Evolutionary conservation across 1,284 basidiomycete species (phyloP).

Genomic region (Chiua sp.): DNA sequence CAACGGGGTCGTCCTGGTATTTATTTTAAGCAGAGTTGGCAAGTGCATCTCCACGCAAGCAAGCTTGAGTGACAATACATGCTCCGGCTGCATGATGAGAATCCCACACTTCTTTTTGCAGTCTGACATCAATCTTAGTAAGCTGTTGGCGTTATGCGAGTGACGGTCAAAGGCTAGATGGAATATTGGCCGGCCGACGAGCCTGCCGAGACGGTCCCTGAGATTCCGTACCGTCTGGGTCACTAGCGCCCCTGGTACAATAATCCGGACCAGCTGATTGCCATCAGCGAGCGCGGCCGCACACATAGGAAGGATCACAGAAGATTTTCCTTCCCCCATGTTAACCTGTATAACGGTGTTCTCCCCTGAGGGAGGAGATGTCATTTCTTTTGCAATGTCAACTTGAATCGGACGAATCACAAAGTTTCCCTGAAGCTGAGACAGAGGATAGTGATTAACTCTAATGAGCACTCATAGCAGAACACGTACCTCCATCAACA

Average conservation of each 20-base stretch:
- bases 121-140: constrained; percentile 34
- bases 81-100: constrained; percentile 54
- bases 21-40: constrained; percentile 27
- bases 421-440: constrained; percentile 51
- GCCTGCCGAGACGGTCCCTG: constrained; percentile 46
- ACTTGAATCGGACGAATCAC: constrained; percentile 45
- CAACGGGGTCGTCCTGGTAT: no score
- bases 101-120: constrained; percentile 47
- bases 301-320: constrained; percentile 54
- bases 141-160: constrained; percentile 23
- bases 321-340: constrained; percentile 65
- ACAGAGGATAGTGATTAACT: no score
- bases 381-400: constrained; percentile 51
- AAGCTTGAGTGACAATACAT: constrained; percentile 54
- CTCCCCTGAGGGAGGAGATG: constrained; percentile 37
- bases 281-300: constrained; percentile 47
- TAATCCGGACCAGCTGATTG: constrained; percentile 47
- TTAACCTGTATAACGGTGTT: constrained; percentile 55
- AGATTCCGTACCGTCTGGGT: constrained; percentile 55
- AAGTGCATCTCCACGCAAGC: constrained; percentile 45
- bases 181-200: constrained; percentile 50
- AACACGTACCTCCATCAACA: no score
- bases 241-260: constrained; percentile 46
- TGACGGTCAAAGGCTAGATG: constrained; percentile 54
- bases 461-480: no score